Evolutionary conservation across 768 basidiomycete species (phyloP).

Genomic region (Clitopilus hobsonii): DNA sequence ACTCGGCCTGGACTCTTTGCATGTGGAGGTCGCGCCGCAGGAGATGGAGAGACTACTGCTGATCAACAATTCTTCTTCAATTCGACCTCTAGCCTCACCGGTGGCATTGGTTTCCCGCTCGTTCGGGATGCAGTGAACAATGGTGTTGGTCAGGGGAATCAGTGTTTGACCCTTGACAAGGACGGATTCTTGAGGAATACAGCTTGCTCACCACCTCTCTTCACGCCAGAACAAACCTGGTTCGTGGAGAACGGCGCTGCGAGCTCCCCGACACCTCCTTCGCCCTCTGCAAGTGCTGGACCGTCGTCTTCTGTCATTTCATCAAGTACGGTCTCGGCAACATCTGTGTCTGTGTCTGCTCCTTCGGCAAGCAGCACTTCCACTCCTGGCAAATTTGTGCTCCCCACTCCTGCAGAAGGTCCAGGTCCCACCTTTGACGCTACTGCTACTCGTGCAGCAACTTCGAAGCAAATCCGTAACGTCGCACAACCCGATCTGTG

Average conservation of each 20-base stretch:
- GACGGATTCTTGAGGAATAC: conserved; percentile 23
- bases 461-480: conserved; percentile 14
- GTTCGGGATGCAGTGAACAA: conserved; percentile 17
- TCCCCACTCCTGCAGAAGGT: conserved; percentile 10
- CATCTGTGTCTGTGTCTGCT: background rate
- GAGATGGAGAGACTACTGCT: conserved; percentile 20
- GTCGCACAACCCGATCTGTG: conserved; percentile 11
- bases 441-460: conserved; percentile 18
- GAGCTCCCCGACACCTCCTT: background rate
- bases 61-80: conserved; percentile 24
- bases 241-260: conserved; percentile 7
- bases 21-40: conserved; percentile 22
- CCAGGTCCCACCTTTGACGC: conserved; percentile 16
- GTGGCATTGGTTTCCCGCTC: conserved; percentile 14
- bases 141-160: conserved; percentile 20
- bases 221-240: conserved; percentile 23
- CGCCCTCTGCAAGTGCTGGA: background rate
- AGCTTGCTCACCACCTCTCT: conserved; percentile 19
- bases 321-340: background rate
- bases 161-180: conserved; percentile 16
- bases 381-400: conserved; percentile 11
- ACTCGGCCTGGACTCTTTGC: conserved; percentile 23
- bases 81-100: conserved; percentile 11
- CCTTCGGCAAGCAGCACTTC: conserved; percentile 1
- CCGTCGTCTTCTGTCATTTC: background rate